Evolutionary conservation across 495 filamentous ascomycete genomes (phyloP).

Genomic region (Tuber borchii): DNA sequence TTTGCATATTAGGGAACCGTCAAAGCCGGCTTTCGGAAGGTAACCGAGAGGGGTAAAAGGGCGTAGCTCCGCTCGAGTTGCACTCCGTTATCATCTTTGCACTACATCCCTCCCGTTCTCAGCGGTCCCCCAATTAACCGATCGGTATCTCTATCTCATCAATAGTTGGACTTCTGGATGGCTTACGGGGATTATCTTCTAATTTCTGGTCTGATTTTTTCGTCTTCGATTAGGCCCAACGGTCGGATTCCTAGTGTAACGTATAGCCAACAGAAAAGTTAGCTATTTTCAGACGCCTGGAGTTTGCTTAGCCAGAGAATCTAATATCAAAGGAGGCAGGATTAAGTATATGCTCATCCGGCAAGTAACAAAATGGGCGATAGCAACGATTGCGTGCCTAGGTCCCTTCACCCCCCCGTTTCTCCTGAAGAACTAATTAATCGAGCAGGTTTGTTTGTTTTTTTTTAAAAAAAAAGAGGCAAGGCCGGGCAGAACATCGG

Average conservation of each 20-base stretch:
- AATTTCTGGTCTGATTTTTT: background rate
- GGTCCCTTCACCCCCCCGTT: background rate
- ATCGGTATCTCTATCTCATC: background rate
- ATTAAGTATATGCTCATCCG: background rate
- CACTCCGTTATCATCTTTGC: background rate
- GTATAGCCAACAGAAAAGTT: background rate
- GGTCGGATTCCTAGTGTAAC: background rate
- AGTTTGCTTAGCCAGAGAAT: background rate
- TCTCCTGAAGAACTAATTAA: background rate
- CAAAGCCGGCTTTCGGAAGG: background rate
- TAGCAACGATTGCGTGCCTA: background rate
- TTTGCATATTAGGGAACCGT: background rate
- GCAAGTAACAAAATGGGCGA: background rate
- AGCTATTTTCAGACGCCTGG: background rate
- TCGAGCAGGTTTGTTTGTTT: background rate
- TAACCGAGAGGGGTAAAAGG: background rate
- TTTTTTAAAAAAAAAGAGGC: background rate
- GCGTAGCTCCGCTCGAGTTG: background rate
- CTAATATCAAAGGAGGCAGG: background rate
- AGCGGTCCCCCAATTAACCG: background rate
- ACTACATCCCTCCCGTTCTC: background rate
- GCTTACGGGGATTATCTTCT: background rate
- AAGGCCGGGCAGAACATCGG: background rate
- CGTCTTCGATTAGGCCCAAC: background rate
- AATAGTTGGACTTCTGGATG: background rate